phyloP scores from a whole-genome alignment of 768 basidiomycete genomes.

The Tulasnella sp. region DNA sequence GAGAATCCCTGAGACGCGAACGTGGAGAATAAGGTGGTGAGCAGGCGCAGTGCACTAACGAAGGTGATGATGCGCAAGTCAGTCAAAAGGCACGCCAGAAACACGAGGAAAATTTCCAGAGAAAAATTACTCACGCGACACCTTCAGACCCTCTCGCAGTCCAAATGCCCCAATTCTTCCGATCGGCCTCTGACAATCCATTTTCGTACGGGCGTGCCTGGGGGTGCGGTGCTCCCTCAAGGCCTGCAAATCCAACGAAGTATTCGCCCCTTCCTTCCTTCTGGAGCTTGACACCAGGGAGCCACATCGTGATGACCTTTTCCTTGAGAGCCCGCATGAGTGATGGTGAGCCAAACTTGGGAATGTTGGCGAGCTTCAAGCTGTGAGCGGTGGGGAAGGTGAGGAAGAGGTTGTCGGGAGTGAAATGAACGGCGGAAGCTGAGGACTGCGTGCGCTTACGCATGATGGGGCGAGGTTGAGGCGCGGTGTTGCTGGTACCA shows the following conservation, averaged over 20 bases:
- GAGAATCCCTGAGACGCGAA: slow-evolving; percentile 18
- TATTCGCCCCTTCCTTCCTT: slow-evolving; percentile 20
- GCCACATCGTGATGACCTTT: slow-evolving; percentile 20
- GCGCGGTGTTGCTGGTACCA: neutral
- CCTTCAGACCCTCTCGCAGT: slow-evolving; percentile 18
- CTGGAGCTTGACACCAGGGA: slow-evolving; percentile 16
- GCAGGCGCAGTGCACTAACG: slow-evolving; percentile 15
- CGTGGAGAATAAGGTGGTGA: slow-evolving; percentile 17
- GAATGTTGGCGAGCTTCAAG: slow-evolving; percentile 18
- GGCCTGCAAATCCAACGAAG: slow-evolving; percentile 15
- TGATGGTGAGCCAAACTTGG: slow-evolving; percentile 1
- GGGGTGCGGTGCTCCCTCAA: slow-evolving; percentile 10
- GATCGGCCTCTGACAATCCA: slow-evolving; percentile 14
- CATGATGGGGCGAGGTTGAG: slow-evolving; percentile 11
- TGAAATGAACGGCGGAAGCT: slow-evolving; percentile 14
- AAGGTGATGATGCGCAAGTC: neutral
- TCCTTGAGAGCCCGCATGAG: slow-evolving; percentile 18
- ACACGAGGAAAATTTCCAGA: neutral
- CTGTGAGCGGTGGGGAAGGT: slow-evolving; percentile 17
- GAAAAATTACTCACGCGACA: slow-evolving; percentile 15
- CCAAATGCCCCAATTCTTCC: slow-evolving; percentile 20
- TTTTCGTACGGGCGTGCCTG: slow-evolving; percentile 5
- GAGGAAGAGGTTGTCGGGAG: slow-evolving; percentile 17
- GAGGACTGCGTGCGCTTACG: slow-evolving; percentile 13
- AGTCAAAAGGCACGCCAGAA: neutral